Base-by-base conservation (phyloP, 371 early-diverging fungal species). In the Sporodiniella umbellata region DNA sequence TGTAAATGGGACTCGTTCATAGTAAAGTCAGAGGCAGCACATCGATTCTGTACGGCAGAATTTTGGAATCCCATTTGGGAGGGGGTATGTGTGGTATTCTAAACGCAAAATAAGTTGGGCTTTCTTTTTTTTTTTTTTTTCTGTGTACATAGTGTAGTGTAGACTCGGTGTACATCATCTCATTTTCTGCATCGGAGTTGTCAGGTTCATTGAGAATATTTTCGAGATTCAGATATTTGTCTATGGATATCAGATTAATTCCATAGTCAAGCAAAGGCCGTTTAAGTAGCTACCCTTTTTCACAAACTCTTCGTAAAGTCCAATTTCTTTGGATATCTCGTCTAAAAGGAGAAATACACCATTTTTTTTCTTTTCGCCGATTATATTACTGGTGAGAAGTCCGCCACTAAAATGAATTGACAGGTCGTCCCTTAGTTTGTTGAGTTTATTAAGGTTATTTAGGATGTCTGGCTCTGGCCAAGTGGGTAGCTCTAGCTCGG, bases 241-340 rank as follows among this genome's bases (percentile, higher is more conserved):
- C 80, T 79, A 51, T n/a, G n/a, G 40, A 4, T 23, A 40, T 30
- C 11, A 42, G 3, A 6, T 4, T 47, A 21, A 35, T n/a, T 45
- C 33, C 33, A 24, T 30, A 47, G 24, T 18, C 30, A 42, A 44
- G 35, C 2, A 19, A 12, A 51, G 5, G 18, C 8, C 30, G 22
- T 8, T 21, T 8, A 23, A 2, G 24, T 19, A 37, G 22, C 52
- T 72, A 88, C 90, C 86, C 64, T 79, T 78, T 17, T 82, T 81
- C 10, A 84, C 78, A 75, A 90, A 90, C 56, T 90, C 88, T 58
- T 87, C 86, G 40, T 87, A 88, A 1, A 90, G 57, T 0, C 84
- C 79, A 31, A 86, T 81, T 43, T 88, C 88, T 42, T 78, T 74
- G 10, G 67, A 64, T 17, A 89, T 76, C 38, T 76, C 67, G 46